Evolutionary conservation across 129 eudicot genomes (phyloP), one percentile per base, ranked within the genome.

Genomic region (Smallanthus sonchifolius): DNA sequence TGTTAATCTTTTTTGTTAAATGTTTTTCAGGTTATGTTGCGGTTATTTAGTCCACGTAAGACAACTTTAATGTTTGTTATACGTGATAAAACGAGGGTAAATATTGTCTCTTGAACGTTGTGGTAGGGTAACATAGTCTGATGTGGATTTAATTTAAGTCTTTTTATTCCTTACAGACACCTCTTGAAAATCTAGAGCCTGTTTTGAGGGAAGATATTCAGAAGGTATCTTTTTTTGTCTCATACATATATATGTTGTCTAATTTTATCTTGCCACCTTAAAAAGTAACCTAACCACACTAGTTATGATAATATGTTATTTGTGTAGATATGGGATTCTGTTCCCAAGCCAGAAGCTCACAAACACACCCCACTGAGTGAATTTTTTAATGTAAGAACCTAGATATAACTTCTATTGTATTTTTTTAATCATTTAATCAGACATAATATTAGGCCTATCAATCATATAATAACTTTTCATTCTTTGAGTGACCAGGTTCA

Each of bases 281-380:
- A 40, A 35, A 34, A 7, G n/a, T 60, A 35, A 59, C 40, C 48
- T 32, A 42, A 30, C 42, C 17, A 4, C 28, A 54, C 0, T 49
- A 72, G 45, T 72, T 52, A 8, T 51, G 65, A 49, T 51, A 8
- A 51, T 55, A 51, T 64, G 49, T 55, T 72, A 40, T 63, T 45
- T 79, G 57, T 60, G 57, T 68, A 94, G 99, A 94, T 94, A 75
- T 94, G 99, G 99, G 99, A 91, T 82, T 80, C 93, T 10, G 99
- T 94, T 82, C 97, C 99, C 38, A 94, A 94, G 82, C 99, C 99
- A 70, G 92, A 88, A 81, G 99, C 94, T 60, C 97, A 91, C 91
- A 91, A 85, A 76, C 90, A 86, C 55, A 95, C 99, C 62, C 97
- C 99, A 13, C 65, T 95, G 63, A 88, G 99, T 75, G 99, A 91